A percentile compares a stretch with the other conserved stretches of the same genome.
phyloP scores from a whole-genome alignment of 371 early-diverging fungal species.

The Blakeslea trispora region DNA sequence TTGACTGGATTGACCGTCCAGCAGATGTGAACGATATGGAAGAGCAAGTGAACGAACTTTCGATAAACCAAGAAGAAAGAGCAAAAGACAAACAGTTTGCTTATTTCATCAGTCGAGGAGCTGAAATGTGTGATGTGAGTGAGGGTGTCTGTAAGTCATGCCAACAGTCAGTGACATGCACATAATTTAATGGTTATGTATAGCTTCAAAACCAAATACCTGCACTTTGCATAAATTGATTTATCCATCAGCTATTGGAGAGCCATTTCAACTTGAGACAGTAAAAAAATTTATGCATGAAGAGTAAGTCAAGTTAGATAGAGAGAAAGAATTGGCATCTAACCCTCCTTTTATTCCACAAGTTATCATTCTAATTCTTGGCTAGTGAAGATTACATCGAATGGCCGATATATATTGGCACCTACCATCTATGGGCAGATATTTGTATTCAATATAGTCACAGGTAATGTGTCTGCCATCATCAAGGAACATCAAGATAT shows the following conservation, averaged over 20 bases:
- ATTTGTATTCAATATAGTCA: slow-evolving; percentile 75
- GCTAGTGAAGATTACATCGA: slow-evolving; percentile 84
- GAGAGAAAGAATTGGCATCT: background rate
- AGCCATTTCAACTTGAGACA: slow-evolving; percentile 70
- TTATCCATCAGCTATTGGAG: slow-evolving; percentile 70
- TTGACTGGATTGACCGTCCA: slow-evolving; percentile 63
- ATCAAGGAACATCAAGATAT: slow-evolving; percentile 82
- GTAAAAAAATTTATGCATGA: slow-evolving; percentile 74
- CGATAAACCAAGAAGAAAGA: slow-evolving; percentile 9
- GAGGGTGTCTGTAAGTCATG: slow-evolving; percentile 78
- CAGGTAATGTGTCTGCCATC: slow-evolving; percentile 73
- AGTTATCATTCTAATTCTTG: slow-evolving; percentile 90
- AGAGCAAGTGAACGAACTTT: slow-evolving; percentile 8
- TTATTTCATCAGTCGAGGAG: slow-evolving; percentile 84
- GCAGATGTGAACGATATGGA: background rate
- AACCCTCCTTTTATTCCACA: background rate
- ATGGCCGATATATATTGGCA: slow-evolving; percentile 83
- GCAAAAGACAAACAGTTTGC: slow-evolving; percentile 44
- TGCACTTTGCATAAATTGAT: slow-evolving; percentile 79
- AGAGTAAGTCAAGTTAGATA: slow-evolving; percentile 53
- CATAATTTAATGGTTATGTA: background rate
- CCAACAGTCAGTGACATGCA: background rate
- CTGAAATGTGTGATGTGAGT: slow-evolving; percentile 85
- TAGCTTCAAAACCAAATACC: slow-evolving; percentile 80
- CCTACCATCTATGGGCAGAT: slow-evolving; percentile 88